Evolutionary conservation across 768 basidiomycete genomes (phyloP).

Genomic region (Dendrothele bispora): DNA sequence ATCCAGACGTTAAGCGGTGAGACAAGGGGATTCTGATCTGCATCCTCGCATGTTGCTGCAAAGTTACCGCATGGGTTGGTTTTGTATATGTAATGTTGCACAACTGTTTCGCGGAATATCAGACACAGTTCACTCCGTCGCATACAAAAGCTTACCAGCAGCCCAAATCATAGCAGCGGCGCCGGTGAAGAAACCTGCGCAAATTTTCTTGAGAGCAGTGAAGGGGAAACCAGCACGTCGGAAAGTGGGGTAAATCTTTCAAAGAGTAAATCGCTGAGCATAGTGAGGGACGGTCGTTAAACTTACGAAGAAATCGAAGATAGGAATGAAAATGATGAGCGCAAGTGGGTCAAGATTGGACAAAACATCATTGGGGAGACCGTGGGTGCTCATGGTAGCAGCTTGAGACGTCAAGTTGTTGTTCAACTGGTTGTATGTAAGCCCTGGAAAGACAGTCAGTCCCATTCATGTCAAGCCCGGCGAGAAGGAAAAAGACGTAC

Average conservation of each 20-base stretch:
- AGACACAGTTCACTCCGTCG: constrained; percentile 32
- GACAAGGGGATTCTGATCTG: constrained; percentile 36
- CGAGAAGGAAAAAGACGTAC: constrained; percentile 39
- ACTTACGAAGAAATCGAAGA: constrained; percentile 57
- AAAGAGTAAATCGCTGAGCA: background rate
- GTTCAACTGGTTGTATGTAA: constrained; percentile 55
- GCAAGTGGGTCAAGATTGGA: constrained; percentile 57
- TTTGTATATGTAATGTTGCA: constrained; percentile 77
- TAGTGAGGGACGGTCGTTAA: background rate
- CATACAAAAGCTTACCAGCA: constrained; percentile 49
- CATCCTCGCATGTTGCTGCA: constrained; percentile 46
- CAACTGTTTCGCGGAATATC: constrained; percentile 39
- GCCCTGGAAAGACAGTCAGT: constrained; percentile 38
- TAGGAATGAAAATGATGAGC: constrained; percentile 62
- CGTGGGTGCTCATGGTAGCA: constrained; percentile 52
- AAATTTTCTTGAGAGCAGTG: constrained; percentile 57
- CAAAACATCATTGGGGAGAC: constrained; percentile 55
- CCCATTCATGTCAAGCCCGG: background rate
- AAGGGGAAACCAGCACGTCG: constrained; percentile 53
- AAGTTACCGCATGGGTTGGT: constrained; percentile 51
- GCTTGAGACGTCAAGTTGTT: constrained; percentile 59
- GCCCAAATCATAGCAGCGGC: constrained; percentile 66
- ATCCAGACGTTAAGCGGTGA: constrained; percentile 78
- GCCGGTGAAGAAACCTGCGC: constrained; percentile 51
- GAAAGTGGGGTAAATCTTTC: constrained; percentile 56